phyloP scores from a whole-genome alignment of 768 basidiomycete species.

The Xerocomus potaroensis region DNA sequence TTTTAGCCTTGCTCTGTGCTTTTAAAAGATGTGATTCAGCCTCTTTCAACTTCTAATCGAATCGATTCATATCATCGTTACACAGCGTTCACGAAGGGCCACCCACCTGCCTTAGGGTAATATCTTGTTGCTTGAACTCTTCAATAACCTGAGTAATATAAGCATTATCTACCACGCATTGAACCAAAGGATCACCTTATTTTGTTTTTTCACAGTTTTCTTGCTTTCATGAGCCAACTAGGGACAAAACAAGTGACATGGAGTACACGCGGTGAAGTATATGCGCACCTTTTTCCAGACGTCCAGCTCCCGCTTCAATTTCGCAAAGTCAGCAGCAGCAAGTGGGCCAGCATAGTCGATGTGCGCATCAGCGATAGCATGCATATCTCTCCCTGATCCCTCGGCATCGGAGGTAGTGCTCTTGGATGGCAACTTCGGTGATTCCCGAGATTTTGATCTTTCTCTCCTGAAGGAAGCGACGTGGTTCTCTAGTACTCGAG shows the following conservation, averaged over 20 bases:
- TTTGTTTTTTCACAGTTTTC: slow-evolving; percentile 51
- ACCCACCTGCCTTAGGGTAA: slow-evolving; percentile 36
- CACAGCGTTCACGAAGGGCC: not conserved
- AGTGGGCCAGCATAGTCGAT: slow-evolving; percentile 32
- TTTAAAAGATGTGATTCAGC: slow-evolving; percentile 42
- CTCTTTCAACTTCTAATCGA: slow-evolving; percentile 40
- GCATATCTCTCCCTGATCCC: slow-evolving; percentile 23
- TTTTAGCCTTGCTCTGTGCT: slow-evolving; percentile 43
- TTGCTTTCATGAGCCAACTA: slow-evolving; percentile 42
- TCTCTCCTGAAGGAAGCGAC: slow-evolving; percentile 23
- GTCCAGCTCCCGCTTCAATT: slow-evolving; percentile 56
- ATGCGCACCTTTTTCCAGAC: slow-evolving; percentile 41
- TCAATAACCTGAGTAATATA: slow-evolving; percentile 43
- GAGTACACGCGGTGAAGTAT: not conserved
- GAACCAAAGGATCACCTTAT: slow-evolving; percentile 41
- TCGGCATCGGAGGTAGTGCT: slow-evolving; percentile 25
- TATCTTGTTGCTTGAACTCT: slow-evolving; percentile 45
- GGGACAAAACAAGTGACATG: slow-evolving; percentile 3
- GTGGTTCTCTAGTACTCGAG: slow-evolving; percentile 8
- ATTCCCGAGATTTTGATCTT: slow-evolving; percentile 36
- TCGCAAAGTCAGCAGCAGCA: slow-evolving; percentile 47
- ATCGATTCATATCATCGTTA: not conserved
- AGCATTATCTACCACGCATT: not conserved
- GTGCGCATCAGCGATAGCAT: slow-evolving; percentile 13
- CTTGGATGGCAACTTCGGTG: slow-evolving; percentile 20